Percentiles rank a stretch among this genome's conserved stretches.
Conservation (phyloP, 164 flowering plant species). For the Stephania cephalantha region DNA sequence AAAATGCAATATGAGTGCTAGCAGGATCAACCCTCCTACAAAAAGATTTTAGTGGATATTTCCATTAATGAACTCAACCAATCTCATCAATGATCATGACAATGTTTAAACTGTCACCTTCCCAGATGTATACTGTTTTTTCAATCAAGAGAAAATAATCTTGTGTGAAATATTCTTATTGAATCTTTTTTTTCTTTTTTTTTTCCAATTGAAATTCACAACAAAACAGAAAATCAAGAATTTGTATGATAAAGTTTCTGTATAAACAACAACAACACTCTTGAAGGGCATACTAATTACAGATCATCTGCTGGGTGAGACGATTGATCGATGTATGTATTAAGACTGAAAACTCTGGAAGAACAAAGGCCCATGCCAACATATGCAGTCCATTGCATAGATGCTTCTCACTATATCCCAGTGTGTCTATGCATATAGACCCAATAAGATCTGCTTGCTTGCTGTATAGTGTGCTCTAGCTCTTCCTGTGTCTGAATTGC, state of each 20-base stretch:
- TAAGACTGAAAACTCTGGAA: neutral
- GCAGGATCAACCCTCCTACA: no score
- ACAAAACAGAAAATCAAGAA: neutral
- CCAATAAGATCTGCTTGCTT: neutral
- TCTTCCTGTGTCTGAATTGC: slow-evolving; percentile 5
- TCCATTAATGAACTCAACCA: no score
- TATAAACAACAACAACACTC: neutral
- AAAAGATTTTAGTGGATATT: no score
- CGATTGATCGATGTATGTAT: neutral
- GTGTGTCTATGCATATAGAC: neutral
- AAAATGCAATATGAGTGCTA: no score
- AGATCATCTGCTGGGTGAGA: neutral
- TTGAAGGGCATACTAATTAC: neutral
- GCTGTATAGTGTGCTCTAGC: neutral
- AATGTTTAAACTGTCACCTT: no score
- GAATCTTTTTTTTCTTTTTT: neutral
- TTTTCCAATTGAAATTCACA: neutral
- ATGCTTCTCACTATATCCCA: neutral
- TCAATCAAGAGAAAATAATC: no score
- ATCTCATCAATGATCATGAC: no score
- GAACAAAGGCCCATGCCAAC: neutral
- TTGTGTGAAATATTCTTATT: neutral
- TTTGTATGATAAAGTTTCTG: neutral
- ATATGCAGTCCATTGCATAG: neutral
- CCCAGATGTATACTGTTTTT: no score